Base-by-base conservation (phyloP, 2,329 filamentous ascomycete genomes). In the Epichloe bromicola region DNA sequence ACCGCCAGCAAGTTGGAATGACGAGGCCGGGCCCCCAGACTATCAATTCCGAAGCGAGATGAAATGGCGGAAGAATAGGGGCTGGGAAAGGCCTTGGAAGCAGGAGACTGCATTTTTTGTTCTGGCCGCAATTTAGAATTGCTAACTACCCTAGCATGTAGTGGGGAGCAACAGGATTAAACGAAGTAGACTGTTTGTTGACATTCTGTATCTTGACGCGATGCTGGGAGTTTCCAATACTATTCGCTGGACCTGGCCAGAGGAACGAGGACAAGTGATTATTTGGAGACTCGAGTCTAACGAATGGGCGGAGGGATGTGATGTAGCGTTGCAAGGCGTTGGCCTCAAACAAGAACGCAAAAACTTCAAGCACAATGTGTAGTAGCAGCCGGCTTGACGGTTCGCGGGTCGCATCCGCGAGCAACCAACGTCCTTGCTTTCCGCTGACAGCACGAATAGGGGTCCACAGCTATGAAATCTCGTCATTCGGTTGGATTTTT, bases 31-130 rank as follows among this genome's bases (percentile, higher is more conserved):
- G 56, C 54, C 60, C 58, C 58, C 56, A 54, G 61, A 60, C 58
- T 59, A 59, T 53, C 57, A 55, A 53, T 10, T 26, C 17, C 59
- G 58, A 62, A 65, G 61, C 60, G 62, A 65, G 52, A 65, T 64
- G 58, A 61, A 55, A 57, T 55, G 53, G 54, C 54, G 56, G 33
- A 49, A 48, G 26, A 50, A 34, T 36, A 48, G 23, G 44, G 44
- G 19, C 30, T 48, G 56, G 53, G 44, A 37, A 39, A 17, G 43
- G 23, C 19, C n/a, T n/a, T 38, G 45, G 17, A 12, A 20, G 37
- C 46, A 39, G 26, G 47, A 46, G 45, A 14, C 51, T 20, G 33
- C 51, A 46, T 48, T 43, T 19, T 23, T 17, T 48, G 36, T 34
- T 39, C 34, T 42, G 40, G 8, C 14, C 12, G 19, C 36, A 17